A percentile compares a stretch with the other conserved stretches of the same genome.
Conservation (phyloP, 1,284 basidiomycete species). For the Cutaneotrichosporon curvatum region DNA sequence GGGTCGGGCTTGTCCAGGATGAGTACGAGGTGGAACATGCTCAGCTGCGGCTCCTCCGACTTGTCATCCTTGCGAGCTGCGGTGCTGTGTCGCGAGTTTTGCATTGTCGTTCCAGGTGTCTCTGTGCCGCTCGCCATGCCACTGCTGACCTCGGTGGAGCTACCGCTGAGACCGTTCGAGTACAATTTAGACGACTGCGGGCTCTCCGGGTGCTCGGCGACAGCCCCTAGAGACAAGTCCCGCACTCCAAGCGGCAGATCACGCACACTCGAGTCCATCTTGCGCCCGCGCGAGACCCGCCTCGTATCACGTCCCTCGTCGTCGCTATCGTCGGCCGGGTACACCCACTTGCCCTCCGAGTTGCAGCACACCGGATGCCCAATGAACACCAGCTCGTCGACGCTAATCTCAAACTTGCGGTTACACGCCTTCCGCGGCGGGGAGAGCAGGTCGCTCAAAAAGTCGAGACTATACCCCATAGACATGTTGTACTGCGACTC, state of each 20-base stretch:
- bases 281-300: conserved; percentile 8
- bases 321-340: conserved; percentile 22
- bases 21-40: conserved; percentile 79
- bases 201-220: conserved; percentile 14
- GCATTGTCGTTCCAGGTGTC: not conserved
- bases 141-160: not conserved
- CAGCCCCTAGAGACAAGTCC: conserved; percentile 4
- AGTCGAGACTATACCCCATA: conserved; percentile 72
- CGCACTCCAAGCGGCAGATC: not conserved
- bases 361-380: conserved; percentile 87
- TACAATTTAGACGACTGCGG: not conserved
- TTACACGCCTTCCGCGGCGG: conserved; percentile 77
- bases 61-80: not conserved
- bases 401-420: conserved; percentile 85
- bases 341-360: conserved; percentile 60
- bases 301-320: conserved; percentile 13
- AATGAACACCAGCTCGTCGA: conserved; percentile 89
- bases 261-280: conserved; percentile 4
- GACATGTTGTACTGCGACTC: conserved; percentile 35
- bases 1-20: conserved; percentile 85
- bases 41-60: conserved; percentile 52
- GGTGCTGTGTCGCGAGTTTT: too few species aligned
- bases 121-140: not conserved
- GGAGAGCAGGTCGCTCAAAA: conserved; percentile 73
- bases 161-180: not conserved